A percentile compares a stretch with the other conserved stretches of the same genome.
Conservation (phyloP, 1,284 basidiomycete genomes). For the Wolfiporia cocos region DNA sequence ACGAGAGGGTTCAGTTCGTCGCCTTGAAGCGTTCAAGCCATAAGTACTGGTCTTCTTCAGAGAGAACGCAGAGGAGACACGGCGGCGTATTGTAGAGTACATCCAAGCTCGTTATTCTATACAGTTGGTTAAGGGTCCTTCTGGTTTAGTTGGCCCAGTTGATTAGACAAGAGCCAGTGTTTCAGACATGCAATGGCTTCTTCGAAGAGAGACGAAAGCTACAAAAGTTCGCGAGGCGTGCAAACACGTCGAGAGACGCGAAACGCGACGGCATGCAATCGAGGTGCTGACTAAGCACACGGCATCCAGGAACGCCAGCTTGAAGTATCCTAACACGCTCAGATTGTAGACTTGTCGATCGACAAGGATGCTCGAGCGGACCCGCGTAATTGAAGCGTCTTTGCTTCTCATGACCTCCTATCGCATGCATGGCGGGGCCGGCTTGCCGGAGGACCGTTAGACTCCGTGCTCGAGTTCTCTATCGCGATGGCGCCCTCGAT, state of each 20-base stretch:
- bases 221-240: neutral
- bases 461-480: conserved; percentile 1
- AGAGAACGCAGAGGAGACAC: conserved; percentile 29
- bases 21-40: conserved; percentile 35
- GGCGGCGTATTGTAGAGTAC: conserved; percentile 40
- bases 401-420: no score
- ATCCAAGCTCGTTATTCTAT: no score
- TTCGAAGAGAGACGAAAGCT: neutral
- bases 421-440: conserved; percentile 7
- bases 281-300: conserved; percentile 5
- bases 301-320: neutral
- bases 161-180: no score
- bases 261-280: neutral
- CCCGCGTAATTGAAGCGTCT: no score
- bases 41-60: conserved; percentile 47
- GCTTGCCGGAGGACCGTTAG: conserved; percentile 5
- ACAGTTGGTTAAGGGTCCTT: no score
- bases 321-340: no score
- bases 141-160: no score
- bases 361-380: no score
- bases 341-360: no score
- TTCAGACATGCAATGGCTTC: no score
- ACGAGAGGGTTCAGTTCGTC: conserved; percentile 29
- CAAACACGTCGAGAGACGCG: neutral
- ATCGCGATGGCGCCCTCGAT: conserved; percentile 8